These are phyloP conservation scores for Fusarium annulatum DNA, from an alignment of 2,329 filamentous ascomycete genomes.

Conservation along the genomic window DNA sequence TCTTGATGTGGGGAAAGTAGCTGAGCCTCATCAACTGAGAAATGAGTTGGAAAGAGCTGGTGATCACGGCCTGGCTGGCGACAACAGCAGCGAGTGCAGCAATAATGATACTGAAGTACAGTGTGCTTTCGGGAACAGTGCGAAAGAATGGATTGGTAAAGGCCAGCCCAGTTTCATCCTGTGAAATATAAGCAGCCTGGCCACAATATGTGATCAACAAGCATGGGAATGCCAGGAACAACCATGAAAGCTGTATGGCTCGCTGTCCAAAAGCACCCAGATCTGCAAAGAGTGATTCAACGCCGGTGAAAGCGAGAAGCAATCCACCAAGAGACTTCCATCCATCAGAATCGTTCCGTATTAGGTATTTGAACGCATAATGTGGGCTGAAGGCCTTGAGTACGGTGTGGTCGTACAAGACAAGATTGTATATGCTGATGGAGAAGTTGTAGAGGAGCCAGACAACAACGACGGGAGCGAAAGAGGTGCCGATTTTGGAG, in stretches of 20 bases:
- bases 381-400: slow-evolving; percentile 68
- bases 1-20: slow-evolving; percentile 81
- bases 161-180: slow-evolving; percentile 58
- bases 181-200: slow-evolving; percentile 78
- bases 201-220: slow-evolving; percentile 74
- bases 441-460: slow-evolving; percentile 73
- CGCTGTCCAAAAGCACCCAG: slow-evolving; percentile 77
- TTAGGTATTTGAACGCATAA: slow-evolving; percentile 70
- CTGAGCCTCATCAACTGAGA: slow-evolving; percentile 76
- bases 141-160: slow-evolving; percentile 78
- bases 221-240: slow-evolving; percentile 75
- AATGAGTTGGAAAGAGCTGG: slow-evolving; percentile 76
- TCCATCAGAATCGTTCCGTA: slow-evolving; percentile 67
- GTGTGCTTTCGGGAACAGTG: slow-evolving; percentile 72
- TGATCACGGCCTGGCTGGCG: slow-evolving; percentile 83
- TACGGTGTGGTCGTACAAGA: slow-evolving; percentile 62
- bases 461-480: slow-evolving; percentile 74
- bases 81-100: slow-evolving; percentile 79
- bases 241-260: slow-evolving; percentile 80
- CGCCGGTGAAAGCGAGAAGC: slow-evolving; percentile 78
- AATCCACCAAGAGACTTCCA: slow-evolving; percentile 78
- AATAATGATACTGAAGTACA: slow-evolving; percentile 75
- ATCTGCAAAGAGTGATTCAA: slow-evolving; percentile 84
- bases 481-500: slow-evolving; percentile 66
- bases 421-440: slow-evolving; percentile 73